A percentile compares a stretch with the other conserved stretches of the same genome.
Evolutionary conservation across 306 rosid genomes (phyloP).

Genomic region (Cicer bijugum): DNA sequence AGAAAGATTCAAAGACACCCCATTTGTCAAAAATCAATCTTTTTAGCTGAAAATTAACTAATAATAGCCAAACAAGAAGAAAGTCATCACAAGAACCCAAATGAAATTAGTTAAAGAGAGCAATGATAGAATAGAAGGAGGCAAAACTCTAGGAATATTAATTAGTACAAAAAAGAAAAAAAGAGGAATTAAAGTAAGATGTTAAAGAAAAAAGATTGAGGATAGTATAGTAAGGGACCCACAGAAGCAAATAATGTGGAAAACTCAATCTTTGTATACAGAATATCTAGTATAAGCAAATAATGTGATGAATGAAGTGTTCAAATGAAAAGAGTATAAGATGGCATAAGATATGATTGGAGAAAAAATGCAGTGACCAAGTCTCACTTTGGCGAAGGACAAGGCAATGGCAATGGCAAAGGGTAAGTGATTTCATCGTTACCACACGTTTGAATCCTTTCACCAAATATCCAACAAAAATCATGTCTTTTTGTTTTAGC

Average conservation of each 20-base stretch:
- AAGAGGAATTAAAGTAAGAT: not conserved
- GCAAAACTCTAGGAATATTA: not conserved
- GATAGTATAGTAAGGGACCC: not conserved
- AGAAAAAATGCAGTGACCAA: conserved; percentile 47
- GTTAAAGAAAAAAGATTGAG: not conserved
- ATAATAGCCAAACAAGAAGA: conserved; percentile 4
- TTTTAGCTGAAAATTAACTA: conserved; percentile 13
- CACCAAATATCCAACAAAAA: conserved; percentile 50
- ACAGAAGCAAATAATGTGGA: not conserved
- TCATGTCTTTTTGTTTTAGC: conserved; percentile 29
- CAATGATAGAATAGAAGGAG: no score
- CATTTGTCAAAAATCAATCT: conserved; percentile 37
- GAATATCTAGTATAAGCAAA: not conserved
- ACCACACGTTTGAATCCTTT: conserved; percentile 56
- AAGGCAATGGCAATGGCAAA: conserved; percentile 35
- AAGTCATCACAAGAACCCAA: not conserved
- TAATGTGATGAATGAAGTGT: not conserved
- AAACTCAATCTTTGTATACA: conserved; percentile 8
- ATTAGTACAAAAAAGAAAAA: not conserved
- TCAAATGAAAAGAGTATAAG: conserved; percentile 39
- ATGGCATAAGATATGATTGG: conserved; percentile 40
- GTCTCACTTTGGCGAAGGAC: conserved; percentile 42
- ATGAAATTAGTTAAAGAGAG: not conserved
- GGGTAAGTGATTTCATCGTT: conserved; percentile 35
- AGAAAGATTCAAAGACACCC: conserved; percentile 41